phyloP scores from a whole-genome alignment of 495 filamentous ascomycete genomes.

The Annulohypoxylon moriforme region DNA sequence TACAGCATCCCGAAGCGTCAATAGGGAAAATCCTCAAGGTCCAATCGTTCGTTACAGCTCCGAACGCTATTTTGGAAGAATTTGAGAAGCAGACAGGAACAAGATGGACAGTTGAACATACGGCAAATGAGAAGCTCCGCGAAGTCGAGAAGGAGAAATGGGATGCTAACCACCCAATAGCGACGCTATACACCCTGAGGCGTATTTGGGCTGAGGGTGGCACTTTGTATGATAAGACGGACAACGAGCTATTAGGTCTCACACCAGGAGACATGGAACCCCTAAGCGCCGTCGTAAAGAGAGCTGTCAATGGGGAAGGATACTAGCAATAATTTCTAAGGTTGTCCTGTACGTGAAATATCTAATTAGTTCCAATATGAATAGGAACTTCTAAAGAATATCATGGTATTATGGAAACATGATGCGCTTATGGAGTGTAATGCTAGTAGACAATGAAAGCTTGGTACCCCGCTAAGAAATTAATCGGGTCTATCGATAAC shows the following conservation, averaged over 20 bases:
- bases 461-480: neutral
- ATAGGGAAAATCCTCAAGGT: constrained; percentile 70
- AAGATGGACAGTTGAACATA: constrained; percentile 66
- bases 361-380: no score
- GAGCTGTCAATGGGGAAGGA: constrained; percentile 49
- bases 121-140: constrained; percentile 61
- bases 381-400: no score
- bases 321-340: constrained; percentile 12
- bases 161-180: constrained; percentile 62
- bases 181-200: constrained; percentile 68
- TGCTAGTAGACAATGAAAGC: neutral
- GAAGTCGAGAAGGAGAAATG: constrained; percentile 66
- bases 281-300: constrained; percentile 59
- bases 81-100: constrained; percentile 72
- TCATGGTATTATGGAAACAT: constrained; percentile 1
- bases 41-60: constrained; percentile 76
- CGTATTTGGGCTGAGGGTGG: constrained; percentile 79
- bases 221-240: constrained; percentile 73
- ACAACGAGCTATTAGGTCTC: constrained; percentile 68
- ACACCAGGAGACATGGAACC: constrained; percentile 59
- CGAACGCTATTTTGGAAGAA: constrained; percentile 69
- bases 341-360: neutral
- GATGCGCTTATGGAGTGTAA: neutral
- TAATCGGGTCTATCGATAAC: constrained; percentile 30
- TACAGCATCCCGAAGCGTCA: constrained; percentile 65